phyloP scores from a whole-genome alignment of 1,284 basidiomycete genomes.

The Veloboletus limbatus region DNA sequence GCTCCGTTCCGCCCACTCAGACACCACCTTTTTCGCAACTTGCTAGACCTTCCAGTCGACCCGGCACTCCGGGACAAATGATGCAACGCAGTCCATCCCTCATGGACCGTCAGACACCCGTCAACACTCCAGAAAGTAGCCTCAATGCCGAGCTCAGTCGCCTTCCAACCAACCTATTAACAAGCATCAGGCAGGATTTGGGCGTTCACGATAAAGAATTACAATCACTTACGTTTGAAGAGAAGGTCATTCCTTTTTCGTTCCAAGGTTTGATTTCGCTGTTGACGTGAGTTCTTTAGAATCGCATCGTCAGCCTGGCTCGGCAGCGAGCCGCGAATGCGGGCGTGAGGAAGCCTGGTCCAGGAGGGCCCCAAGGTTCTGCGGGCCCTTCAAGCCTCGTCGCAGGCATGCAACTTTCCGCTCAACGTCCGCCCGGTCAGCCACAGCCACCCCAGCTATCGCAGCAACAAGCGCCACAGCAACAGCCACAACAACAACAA shows the following conservation, averaged over 20 bases:
- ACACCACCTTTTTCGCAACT: constrained; percentile 37
- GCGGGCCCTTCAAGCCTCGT: constrained; percentile 38
- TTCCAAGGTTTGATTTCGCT: background rate
- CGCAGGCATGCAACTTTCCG: constrained; percentile 25
- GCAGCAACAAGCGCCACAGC: too few relatives aligned
- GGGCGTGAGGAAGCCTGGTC: constrained; percentile 28
- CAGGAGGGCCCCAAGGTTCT: constrained; percentile 35
- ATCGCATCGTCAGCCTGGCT: constrained; percentile 35
- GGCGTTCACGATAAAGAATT: constrained; percentile 52
- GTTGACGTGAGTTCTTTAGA: constrained; percentile 32
- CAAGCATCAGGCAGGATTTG: constrained; percentile 43
- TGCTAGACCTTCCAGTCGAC: constrained; percentile 54
- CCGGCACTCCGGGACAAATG: constrained; percentile 50
- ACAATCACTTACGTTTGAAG: constrained; percentile 40
- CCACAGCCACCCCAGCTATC: constrained; percentile 24
- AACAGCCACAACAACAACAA: constrained; percentile 24
- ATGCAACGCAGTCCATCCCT: constrained; percentile 57
- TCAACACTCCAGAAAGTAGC: constrained; percentile 14
- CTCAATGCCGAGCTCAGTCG: constrained; percentile 38
- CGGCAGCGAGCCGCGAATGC: constrained; percentile 25
- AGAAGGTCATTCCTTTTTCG: constrained; percentile 49
- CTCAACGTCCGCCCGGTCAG: constrained; percentile 29
- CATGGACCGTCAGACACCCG: constrained; percentile 43
- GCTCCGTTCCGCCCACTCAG: constrained; percentile 42
- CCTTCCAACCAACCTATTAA: constrained; percentile 36